Conservation (phyloP, 2,329 filamentous ascomycete species). For the Xenoacremonium recifei region DNA sequence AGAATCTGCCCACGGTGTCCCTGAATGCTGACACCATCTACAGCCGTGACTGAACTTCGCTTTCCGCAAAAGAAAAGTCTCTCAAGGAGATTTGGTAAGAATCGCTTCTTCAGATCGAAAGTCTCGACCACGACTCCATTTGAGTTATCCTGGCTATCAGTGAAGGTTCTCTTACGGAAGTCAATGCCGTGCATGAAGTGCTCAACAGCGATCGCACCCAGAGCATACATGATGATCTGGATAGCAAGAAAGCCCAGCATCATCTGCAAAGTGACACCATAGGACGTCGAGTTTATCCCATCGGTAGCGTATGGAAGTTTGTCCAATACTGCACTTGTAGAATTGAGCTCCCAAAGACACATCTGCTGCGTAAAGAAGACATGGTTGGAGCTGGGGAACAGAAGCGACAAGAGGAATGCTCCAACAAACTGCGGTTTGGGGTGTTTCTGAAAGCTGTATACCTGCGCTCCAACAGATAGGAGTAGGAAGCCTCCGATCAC, state of each 20-base stretch:
- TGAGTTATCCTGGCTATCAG: conserved; percentile 12
- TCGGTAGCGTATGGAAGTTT: conserved; percentile 6
- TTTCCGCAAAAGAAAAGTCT: conserved; percentile 29
- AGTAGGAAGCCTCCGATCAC: conserved; percentile 28
- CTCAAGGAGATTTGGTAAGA: conserved; percentile 27
- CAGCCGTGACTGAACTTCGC: conserved; percentile 45
- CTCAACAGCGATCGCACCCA: conserved; percentile 33
- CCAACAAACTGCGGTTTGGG: conserved; percentile 4
- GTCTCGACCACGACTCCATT: conserved; percentile 14
- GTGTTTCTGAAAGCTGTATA: conserved; percentile 13
- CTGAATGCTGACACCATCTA: conserved; percentile 59
- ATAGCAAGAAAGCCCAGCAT: conserved; percentile 31
- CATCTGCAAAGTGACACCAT: conserved; percentile 23
- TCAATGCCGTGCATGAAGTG: conserved; percentile 33
- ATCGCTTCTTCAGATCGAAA: conserved; percentile 31
- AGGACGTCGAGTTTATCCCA: conserved; percentile 15
- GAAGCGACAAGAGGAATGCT: conserved; percentile 9
- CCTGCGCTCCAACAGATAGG: conserved; percentile 21
- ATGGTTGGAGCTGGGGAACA: conserved; percentile 24
- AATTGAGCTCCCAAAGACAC: conserved; percentile 17
- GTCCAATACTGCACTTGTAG: conserved; percentile 5
- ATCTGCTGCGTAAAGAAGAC: conserved; percentile 23
- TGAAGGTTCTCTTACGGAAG: conserved; percentile 26
- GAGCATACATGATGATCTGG: conserved; percentile 32
- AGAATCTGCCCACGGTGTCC: conserved; percentile 61